phyloP scores from a whole-genome alignment of 1,284 basidiomycete genomes.

The Stygiomarasmius scandens region DNA sequence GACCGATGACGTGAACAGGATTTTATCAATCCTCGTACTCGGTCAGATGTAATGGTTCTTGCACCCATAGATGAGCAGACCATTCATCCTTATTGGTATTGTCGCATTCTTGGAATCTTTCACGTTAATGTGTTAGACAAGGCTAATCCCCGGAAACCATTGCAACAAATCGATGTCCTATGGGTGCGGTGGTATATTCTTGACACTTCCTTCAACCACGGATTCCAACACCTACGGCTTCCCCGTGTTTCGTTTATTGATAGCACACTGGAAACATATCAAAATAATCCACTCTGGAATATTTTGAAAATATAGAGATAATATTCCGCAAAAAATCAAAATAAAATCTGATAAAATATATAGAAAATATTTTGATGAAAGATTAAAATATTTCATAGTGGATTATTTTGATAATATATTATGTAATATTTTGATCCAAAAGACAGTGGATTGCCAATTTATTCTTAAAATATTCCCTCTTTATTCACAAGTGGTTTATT shows the following conservation, averaged over 20 bases:
- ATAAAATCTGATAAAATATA: too few relatives aligned
- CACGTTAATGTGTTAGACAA: slow-evolving; percentile 10
- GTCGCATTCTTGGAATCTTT: slow-evolving; percentile 24
- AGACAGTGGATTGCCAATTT: too few relatives aligned
- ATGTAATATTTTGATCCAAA: too few relatives aligned
- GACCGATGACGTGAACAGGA: slow-evolving; percentile 28
- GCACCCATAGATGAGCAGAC: slow-evolving; percentile 1
- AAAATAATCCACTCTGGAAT: too few relatives aligned
- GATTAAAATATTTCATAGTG: too few relatives aligned
- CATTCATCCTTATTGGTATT: slow-evolving; percentile 26
- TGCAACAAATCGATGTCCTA: slow-evolving; percentile 24
- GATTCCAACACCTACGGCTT: slow-evolving; percentile 19
- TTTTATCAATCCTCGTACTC: slow-evolving; percentile 20
- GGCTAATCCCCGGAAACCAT: not conserved
- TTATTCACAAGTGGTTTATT: too few relatives aligned
- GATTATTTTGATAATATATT: too few relatives aligned
- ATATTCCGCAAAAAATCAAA: too few relatives aligned
- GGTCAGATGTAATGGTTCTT: slow-evolving; percentile 23
- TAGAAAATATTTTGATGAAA: too few relatives aligned
- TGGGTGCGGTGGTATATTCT: slow-evolving; percentile 32
- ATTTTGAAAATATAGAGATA: too few relatives aligned
- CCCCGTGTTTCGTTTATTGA: slow-evolving; percentile 24
- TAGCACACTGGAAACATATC: too few relatives aligned
- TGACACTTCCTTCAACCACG: slow-evolving; percentile 14
- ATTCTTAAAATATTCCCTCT: too few relatives aligned